Evolutionary conservation across 1,139 yeast species (phyloP), one percentile per base, ranked within the genome.

Genomic region (Protomyces arabidopsidicola): DNA sequence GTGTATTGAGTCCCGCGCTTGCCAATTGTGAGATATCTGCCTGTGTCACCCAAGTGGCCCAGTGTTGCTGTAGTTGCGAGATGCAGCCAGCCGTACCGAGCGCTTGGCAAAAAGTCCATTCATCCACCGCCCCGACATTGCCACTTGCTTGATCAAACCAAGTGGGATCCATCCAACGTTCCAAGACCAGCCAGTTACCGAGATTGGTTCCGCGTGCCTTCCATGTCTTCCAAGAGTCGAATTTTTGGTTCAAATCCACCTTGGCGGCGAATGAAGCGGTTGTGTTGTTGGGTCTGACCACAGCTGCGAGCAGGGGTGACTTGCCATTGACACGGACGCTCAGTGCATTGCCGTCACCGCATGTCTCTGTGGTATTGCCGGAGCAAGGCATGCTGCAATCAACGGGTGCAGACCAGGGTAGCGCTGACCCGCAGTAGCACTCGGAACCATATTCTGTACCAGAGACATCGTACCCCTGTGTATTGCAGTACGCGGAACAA

Each of bases 161-260:
- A n/a, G 56, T 36, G 31, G 60, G 60, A 18, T 42, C 24, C 60
- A 61, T 61, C 64, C 64, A 61, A 8, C 50, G 48, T 39, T 61
- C 64, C 16, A 61, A 52, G 36, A 61, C 87, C 68, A 90, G 81
- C 97, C 97, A 90, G 31, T 97, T 97, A 55, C 97, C 97, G 31
- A 90, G 76, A 71, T 89, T 89, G 53, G 90, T 90, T 66, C 97
- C 97, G 57, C 84, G 77, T 6, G 62, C 55, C 52, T 58, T 58
- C 62, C 62, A 58, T 16, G 62, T 58, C 45, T 50, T 27, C 62
- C 62, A 58, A 34, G 55, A 39, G 3, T 16, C 27, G 22, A 58
- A 52, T 20, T 58, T 52, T 10, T 35, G 50, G n/a, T 39, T 39
- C 39, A 58, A 50, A n/a, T 58, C 62, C 5, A 58, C 20, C 18